phyloP scores from a whole-genome alignment of 2,329 filamentous ascomycete genomes.

The Arthroderma sp. region DNA sequence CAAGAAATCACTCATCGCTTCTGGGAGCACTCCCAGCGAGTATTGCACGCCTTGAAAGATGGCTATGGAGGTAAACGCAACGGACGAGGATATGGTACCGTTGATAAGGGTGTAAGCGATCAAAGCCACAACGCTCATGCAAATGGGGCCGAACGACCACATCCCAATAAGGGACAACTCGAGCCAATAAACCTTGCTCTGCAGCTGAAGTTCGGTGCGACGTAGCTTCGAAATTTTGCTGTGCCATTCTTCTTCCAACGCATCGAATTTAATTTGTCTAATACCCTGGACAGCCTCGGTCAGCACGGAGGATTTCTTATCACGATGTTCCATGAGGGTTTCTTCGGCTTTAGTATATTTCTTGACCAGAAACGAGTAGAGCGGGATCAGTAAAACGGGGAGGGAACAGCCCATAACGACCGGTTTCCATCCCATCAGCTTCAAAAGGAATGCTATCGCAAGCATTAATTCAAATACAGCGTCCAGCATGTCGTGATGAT shows the following conservation, averaged over 20 bases:
- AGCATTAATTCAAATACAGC: slow-evolving; percentile 50
- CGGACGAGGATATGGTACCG: slow-evolving; percentile 52
- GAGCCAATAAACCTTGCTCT: no score
- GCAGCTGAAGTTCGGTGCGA: slow-evolving; percentile 31
- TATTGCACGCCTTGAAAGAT: neutral
- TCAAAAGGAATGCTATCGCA: slow-evolving; percentile 51
- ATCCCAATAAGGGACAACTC: no score
- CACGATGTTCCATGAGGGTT: slow-evolving; percentile 1
- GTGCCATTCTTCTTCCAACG: slow-evolving; percentile 2
- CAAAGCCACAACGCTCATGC: slow-evolving; percentile 55
- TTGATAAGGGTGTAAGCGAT: slow-evolving; percentile 53
- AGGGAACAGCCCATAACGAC: slow-evolving; percentile 52
- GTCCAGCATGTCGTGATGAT: slow-evolving; percentile 51
- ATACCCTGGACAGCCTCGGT: slow-evolving; percentile 2
- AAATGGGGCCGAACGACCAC: no score
- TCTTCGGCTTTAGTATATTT: slow-evolving; percentile 44
- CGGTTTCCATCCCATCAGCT: slow-evolving; percentile 58
- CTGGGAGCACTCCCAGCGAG: neutral
- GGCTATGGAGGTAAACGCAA: slow-evolving; percentile 55
- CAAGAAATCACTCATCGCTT: neutral
- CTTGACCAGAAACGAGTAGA: slow-evolving; percentile 55
- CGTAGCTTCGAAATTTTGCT: slow-evolving; percentile 1
- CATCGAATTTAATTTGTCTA: slow-evolving; percentile 1
- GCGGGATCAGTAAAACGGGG: slow-evolving; percentile 50
- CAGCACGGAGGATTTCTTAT: neutral